Base-by-base conservation (phyloP, 2,329 filamentous ascomycete species). In the Penicillium sp. region DNA sequence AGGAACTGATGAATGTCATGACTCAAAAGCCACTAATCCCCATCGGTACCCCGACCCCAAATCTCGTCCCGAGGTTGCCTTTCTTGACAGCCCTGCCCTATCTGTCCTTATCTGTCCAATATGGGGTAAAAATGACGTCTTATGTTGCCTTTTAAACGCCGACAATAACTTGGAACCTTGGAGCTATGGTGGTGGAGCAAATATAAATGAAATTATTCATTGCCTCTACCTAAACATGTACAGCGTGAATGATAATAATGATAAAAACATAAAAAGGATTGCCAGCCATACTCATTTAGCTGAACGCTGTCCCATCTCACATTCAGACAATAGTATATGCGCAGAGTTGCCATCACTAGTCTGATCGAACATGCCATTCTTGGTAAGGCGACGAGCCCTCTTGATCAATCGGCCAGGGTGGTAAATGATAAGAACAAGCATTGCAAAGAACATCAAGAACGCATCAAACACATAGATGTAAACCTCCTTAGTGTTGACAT, bases 401-500 rank as follows among this genome's bases (percentile, higher is more conserved):
- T 63, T 63, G 11, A 66, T 58, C 16, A 64, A 46, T 16, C 46
- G 27, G 10, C 66, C 67, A 4, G 67, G 67, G 62, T 70, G 67
- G 49, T 54, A 66, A 7, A 68, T 43, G 13, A 61, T 22, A 40
- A 69, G 56, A 4, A 66, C 47, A 6, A 59, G 36, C 54, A 68
- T 59, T 1, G 59, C 40, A n/a, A 63, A 9, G 3, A 57, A 57
- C 67, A 72, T 69, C 34, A 69, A 47, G 27, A 57, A 59, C 8
- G 62, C 68, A 63, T 72, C 70, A 54, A 71, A 72, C 0, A 72
- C 58, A 56, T 71, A 72, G 3, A 71, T 67, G 55, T 61, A 67
- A 14, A 29, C 67, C 57, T 72, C 70, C 14, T 62, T 52, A 3
- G 49, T 60, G 11, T 62, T 61, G 21, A 72, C 21, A 29, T 54